Evolutionary conservation across 768 basidiomycete genomes (phyloP), one percentile per base, ranked within the genome.

Genomic region (Boletales sp.): DNA sequence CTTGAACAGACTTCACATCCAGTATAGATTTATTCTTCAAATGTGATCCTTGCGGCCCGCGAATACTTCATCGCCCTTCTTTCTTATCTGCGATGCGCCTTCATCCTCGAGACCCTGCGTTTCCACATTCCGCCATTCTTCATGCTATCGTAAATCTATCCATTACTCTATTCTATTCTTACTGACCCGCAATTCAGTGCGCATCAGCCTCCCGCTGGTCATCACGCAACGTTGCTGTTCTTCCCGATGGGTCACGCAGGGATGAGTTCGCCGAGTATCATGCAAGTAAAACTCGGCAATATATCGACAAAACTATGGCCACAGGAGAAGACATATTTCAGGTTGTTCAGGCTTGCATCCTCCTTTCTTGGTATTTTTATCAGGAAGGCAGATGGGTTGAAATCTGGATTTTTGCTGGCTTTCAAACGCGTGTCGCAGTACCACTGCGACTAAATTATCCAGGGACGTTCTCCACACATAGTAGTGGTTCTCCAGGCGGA

Each of bases 321-420:
- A 89, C 83, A 36, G 90, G 90, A 35, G 82, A 87, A 66, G 86
- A 91, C 57, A 91, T 92, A 48, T 90, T 93, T 65, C 79, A 80
- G 6, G 89, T 92, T 9, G 80, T 92, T 79, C 89, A 92, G 63
- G 90, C 90, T 7, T 90, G 90, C 60, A 85, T 86, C 53, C 71
- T 93, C 19, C 78, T 93, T 15, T 88, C 87, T 2, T 93, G 90
- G 90, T 92, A 90, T 68, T 91, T 92, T 57, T 93, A 91, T 62
- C 86, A 90, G 49, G 90, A 92, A 68, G 90, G 90, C 3, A 78
- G 89, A 47, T 81, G 90, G 90, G 90, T 92, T 9, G 90, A 93
- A 68, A 86, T 92, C 4, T 92, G 90, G 90, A 87, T 91, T 36
- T 90, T 90, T 68, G 88, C 90, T 17, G 87, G 81, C 12, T 91